phyloP scores from a whole-genome alignment of 2,329 filamentous ascomycete species.

The Allantophomopsis cytisporea region DNA sequence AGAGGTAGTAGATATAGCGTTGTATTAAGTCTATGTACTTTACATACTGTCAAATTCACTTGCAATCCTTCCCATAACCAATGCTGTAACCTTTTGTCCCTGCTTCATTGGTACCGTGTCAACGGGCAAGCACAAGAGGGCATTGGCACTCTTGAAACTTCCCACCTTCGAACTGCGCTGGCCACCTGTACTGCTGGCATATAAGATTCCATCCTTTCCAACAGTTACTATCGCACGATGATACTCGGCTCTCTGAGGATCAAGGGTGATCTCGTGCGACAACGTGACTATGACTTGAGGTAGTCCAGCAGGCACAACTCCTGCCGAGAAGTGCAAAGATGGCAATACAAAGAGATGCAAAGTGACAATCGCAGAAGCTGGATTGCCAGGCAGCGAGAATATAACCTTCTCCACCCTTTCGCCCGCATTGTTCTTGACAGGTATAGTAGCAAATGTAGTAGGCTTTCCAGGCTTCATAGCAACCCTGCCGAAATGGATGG shows the following conservation, averaged over 20 bases:
- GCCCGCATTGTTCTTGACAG: constrained; percentile 45
- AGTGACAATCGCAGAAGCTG: constrained; percentile 83
- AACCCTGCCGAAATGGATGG: constrained; percentile 91
- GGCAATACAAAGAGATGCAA: constrained; percentile 92
- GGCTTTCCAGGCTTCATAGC: constrained; percentile 98
- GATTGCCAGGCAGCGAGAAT: constrained; percentile 89
- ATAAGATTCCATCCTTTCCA: constrained; percentile 40
- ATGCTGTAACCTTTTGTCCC: constrained; percentile 59
- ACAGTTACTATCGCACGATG: constrained; percentile 69
- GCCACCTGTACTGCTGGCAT: constrained; percentile 60
- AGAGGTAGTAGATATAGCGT: no score
- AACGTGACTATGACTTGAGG: constrained; percentile 59
- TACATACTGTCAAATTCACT: constrained; percentile 3
- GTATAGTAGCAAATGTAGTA: constrained; percentile 87
- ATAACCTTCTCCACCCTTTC: constrained; percentile 53
- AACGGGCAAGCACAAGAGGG: constrained; percentile 61
- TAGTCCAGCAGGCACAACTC: constrained; percentile 53
- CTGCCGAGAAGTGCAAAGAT: constrained; percentile 63
- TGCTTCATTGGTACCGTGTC: constrained; percentile 50
- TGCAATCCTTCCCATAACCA: constrained; percentile 52
- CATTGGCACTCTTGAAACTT: constrained; percentile 81
- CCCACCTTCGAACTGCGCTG: constrained; percentile 85
- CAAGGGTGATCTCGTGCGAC: constrained; percentile 59
- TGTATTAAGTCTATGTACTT: not conserved
- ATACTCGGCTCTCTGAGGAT: constrained; percentile 72